phyloP scores from a whole-genome alignment of 306 rosid species.

The Alnus glutinosa region DNA sequence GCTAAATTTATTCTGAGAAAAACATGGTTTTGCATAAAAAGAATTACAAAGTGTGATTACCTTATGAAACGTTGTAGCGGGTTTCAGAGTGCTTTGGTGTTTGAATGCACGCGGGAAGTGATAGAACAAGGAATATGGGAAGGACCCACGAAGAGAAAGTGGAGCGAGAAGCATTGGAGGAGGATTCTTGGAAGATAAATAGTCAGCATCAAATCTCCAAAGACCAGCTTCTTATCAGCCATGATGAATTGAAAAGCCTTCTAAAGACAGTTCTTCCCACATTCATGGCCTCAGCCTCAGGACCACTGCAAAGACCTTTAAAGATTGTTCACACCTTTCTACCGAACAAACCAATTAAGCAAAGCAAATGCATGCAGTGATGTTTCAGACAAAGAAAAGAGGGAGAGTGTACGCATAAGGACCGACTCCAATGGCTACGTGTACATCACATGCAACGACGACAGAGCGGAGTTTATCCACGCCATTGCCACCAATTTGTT shows the following conservation, averaged over 20 bases:
- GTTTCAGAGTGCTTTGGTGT: slow-evolving; percentile 9
- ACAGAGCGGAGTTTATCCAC: slow-evolving; percentile 68
- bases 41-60: slow-evolving; percentile 19
- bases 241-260: not conserved
- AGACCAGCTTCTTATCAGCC: not conserved
- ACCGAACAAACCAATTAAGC: too few species aligned
- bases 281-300: too few species aligned
- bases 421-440: slow-evolving; percentile 63
- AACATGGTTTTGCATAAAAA: not conserved
- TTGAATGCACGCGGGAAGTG: slow-evolving; percentile 28
- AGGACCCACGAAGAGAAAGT: slow-evolving; percentile 25
- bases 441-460: slow-evolving; percentile 66
- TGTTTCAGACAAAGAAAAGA: too few species aligned
- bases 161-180: slow-evolving; percentile 25
- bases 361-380: too few species aligned
- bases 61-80: slow-evolving; percentile 25
- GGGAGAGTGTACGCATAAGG: too few species aligned
- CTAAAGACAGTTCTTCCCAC: not conserved
- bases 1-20: slow-evolving; percentile 29
- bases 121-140: slow-evolving; percentile 27
- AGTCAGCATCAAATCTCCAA: slow-evolving; percentile 14
- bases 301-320: too few species aligned
- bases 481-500: slow-evolving; percentile 32
- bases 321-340: too few species aligned
- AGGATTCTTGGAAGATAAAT: not conserved